Conservation (phyloP, 768 basidiomycete genomes). For the Mycena haematopus region DNA sequence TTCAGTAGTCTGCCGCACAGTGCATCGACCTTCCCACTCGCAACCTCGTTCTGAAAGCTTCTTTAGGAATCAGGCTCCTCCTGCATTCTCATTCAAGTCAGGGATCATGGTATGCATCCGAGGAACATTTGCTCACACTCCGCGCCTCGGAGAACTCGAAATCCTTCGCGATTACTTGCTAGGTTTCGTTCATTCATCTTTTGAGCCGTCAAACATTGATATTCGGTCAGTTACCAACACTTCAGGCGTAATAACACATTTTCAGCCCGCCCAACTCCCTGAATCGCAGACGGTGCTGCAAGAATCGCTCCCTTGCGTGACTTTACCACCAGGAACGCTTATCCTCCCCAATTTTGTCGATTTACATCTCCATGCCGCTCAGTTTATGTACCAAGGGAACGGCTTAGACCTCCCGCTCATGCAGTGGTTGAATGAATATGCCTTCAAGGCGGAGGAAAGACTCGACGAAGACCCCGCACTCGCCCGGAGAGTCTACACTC, state of each 20-base stretch:
- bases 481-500: slow-evolving; percentile 70
- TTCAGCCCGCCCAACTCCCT: slow-evolving; percentile 45
- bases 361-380: slow-evolving; percentile 87
- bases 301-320: slow-evolving; percentile 29
- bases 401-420: slow-evolving; percentile 85
- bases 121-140: slow-evolving; percentile 67
- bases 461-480: slow-evolving; percentile 68
- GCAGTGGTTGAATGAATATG: slow-evolving; percentile 84
- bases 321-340: slow-evolving; percentile 63
- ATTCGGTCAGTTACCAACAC: slow-evolving; percentile 37
- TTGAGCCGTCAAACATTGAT: not conserved
- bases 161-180: slow-evolving; percentile 65
- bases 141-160: slow-evolving; percentile 55
- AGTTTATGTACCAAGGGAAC: slow-evolving; percentile 87
- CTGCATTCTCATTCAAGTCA: not conserved
- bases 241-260: slow-evolving; percentile 58
- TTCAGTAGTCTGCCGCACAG: too few species aligned
- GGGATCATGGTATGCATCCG: slow-evolving; percentile 21
- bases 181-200: slow-evolving; percentile 37
- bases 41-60: too few species aligned
- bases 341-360: slow-evolving; percentile 83
- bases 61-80: too few species aligned
- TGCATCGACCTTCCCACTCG: too few species aligned
- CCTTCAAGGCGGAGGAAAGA: slow-evolving; percentile 80
- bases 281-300: slow-evolving; percentile 43